Conservation (phyloP, 1,284 basidiomycete species). For the Microbotryum violaceum region DNA sequence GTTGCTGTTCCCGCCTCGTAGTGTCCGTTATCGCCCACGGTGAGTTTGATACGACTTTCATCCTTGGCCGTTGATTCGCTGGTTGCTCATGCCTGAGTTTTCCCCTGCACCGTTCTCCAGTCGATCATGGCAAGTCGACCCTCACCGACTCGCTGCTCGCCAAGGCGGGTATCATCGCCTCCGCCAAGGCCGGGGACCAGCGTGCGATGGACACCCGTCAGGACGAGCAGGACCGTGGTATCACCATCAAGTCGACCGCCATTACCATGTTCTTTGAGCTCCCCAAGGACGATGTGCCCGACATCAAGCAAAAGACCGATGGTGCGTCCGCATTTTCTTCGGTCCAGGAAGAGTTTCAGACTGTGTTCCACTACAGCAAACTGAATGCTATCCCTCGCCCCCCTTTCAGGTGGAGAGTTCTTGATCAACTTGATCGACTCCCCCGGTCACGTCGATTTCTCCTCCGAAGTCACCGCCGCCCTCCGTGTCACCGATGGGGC, state of each 20-base stretch:
- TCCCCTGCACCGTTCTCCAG: conserved; percentile 29
- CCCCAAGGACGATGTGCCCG: conserved; percentile 72
- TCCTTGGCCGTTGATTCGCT: not conserved
- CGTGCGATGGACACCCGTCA: conserved; percentile 96
- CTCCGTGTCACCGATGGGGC: conserved; percentile 94
- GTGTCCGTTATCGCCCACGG: conserved; percentile 43
- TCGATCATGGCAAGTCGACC: conserved; percentile 99
- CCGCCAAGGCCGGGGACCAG: conserved; percentile 89
- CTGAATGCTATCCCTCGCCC: not conserved
- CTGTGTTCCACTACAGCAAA: not conserved
- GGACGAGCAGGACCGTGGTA: conserved; percentile 99
- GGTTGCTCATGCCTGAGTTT: not conserved
- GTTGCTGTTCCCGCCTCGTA: not conserved
- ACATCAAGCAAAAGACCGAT: conserved; percentile 88
- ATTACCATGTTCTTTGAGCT: conserved; percentile 99
- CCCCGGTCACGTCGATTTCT: conserved; percentile 99
- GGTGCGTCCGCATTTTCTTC: conserved; percentile 47
- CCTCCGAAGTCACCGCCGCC: conserved; percentile 98
- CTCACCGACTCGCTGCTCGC: conserved; percentile 98
- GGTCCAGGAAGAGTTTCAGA: not conserved
- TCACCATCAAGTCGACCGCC: conserved; percentile 99
- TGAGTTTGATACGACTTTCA: conserved; percentile 10
- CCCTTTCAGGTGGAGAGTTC: conserved; percentile 73
- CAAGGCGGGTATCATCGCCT: conserved; percentile 99
- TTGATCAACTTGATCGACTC: conserved; percentile 99